Evolutionary conservation across 257 asterid species (phyloP), one percentile per base, ranked within the genome.

Genomic region (Gentiana macrophylla): DNA sequence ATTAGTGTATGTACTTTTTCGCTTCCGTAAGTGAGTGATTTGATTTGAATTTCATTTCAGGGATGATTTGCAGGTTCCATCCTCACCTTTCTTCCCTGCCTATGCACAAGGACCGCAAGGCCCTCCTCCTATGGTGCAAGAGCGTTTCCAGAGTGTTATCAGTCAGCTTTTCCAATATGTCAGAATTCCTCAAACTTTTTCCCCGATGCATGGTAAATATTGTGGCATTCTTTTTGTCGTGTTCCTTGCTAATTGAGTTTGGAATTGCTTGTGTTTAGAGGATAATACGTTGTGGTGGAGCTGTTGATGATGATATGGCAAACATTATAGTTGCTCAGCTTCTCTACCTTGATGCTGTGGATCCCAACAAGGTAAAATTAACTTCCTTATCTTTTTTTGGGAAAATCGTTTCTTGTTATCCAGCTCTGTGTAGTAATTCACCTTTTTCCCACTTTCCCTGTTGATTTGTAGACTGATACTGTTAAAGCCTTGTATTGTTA

Each of bases 241-340:
- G 24, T 24, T 24, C 24, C 24, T 24, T 24, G 24, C 24, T 24
- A 24, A 24, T 24, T 24, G 24, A 24, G 24, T 24, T 24, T 24
- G 24, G 24, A 24, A 24, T 24, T 24, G 24, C 24, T 43, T 62
- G 32, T 15, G 54, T 68, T 53, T 69, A 92, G 98, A 86, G 98
- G 75, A 92, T 92, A 52, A 83, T 87, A 33, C 82, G 98, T 37
- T 92, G 98, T 64, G 98, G 97, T 66, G 98, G 98, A 63, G 86
- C 95, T 35, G 94, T 92, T 60, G 98, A 92, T 56, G 98, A 92
- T 65, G 98, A 92, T 67, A 88, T 92, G 98, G 98, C 97, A 0
- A 88, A 92, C 71, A 75, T 80, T 37, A 88, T 92, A 60, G 98
- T 92, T 60, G 88, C 94, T 62, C 98, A 92, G 79, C 82, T 92